Base-by-base conservation (phyloP, 73 alveolate species). In the Uronychia setigera region DNA sequence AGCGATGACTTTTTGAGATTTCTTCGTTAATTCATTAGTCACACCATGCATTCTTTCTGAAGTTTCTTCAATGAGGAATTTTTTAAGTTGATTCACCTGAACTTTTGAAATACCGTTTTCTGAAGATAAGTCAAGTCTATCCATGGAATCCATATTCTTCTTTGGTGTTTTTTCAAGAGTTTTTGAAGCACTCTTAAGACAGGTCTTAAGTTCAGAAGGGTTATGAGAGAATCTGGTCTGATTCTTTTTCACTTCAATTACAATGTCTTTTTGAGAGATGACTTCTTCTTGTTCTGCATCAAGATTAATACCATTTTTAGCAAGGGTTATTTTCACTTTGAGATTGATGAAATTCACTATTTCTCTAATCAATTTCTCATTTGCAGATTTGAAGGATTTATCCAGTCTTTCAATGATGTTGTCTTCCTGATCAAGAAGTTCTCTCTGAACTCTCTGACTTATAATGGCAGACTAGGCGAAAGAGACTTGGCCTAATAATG, bases 301-400 rank as follows among this genome's bases (percentile, higher is more conserved):
- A 11, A 46, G 19, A 46, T 46, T 46, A 19, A 86, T 79, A 0
- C 92, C 92, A 30, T 85, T 86, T 77, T 86, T 75, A n/a, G 79
- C 46, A 26, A 74, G 59, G 27, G 92, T 85, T 27, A 86, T 79
- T 79, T 83, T 78, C 25, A 86, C 79, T 26, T 79, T 86, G 29
- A 86, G 83, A 60, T 86, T 86, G 0, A 86, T 78, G 79, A 78
- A 82, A 79, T 86, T 86, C n/a, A 83, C 60, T 0, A 86, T 83
- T 77, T 86, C 92, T 58, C 57, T 28, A 29, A 79, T 46, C 5
- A 86, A 78, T 33, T 79, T 78, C n/a, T 32, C 78, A 74, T 86
- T 86, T 58, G 58, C 58, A 14, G 78, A 57, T 31, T 86, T 46
- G 60, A 86, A 35, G 1, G 92, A 84, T 59, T 79, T 79, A 26